A percentile compares a stretch with the other conserved stretches of the same genome.
Evolutionary conservation across 441 rosid genomes (phyloP).

Genomic region (Geranium incanum): DNA sequence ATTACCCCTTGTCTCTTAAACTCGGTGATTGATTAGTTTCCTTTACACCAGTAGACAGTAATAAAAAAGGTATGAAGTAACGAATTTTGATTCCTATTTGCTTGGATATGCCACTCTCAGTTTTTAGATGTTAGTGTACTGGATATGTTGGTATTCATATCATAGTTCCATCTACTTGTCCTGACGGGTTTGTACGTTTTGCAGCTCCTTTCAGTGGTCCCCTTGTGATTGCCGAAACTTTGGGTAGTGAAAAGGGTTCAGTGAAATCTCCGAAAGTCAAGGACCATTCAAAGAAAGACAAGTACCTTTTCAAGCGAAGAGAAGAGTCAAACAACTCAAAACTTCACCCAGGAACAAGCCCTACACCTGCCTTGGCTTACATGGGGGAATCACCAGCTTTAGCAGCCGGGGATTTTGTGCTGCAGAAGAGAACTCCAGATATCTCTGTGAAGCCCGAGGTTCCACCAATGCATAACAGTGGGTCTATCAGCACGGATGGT

Average conservation of each 20-base stretch:
- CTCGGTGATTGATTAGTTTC: background rate
- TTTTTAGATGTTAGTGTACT: background rate
- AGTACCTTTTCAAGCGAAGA: constrained; percentile 67
- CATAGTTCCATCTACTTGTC: constrained; percentile 16
- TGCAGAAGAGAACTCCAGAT: constrained; percentile 55
- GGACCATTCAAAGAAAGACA: constrained; percentile 68
- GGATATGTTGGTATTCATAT: background rate
- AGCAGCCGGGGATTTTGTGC: constrained; percentile 44
- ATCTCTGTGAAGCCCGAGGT: constrained; percentile 19
- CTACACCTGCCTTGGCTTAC: constrained; percentile 27
- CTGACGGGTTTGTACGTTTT: constrained; percentile 21
- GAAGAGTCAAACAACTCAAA: constrained; percentile 46
- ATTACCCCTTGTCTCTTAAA: background rate
- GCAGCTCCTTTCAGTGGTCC: constrained; percentile 97
- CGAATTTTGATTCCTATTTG: background rate
- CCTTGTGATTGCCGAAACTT: constrained; percentile 73
- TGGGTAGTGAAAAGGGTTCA: constrained; percentile 52
- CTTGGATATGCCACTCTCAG: background rate
- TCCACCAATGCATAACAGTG: constrained; percentile 28
- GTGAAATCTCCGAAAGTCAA: constrained; percentile 55
- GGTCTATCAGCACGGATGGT: constrained; percentile 26
- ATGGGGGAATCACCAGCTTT: constrained; percentile 38
- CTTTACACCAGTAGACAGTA: background rate
- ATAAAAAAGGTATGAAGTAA: background rate
- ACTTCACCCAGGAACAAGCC: constrained; percentile 32